These are phyloP conservation scores for Tetrapisispora taiwanensis DNA, from an alignment of 805 yeast species.

Conservation along the genomic window DNA sequence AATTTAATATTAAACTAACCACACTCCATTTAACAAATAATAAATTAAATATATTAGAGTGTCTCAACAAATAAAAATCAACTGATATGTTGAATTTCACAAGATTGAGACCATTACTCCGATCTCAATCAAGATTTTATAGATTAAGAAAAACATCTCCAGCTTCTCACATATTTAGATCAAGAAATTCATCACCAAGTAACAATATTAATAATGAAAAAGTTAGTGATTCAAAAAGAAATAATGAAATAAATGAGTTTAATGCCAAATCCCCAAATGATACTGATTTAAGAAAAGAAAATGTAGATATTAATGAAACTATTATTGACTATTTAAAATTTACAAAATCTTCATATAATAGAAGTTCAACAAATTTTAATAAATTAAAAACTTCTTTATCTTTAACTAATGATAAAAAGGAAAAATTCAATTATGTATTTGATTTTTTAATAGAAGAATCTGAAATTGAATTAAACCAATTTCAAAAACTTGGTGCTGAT, in stretches of 20 bases:
- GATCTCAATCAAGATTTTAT: not conserved
- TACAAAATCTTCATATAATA: slow-evolving; percentile 17
- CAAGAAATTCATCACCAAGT: not conserved
- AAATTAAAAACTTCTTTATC: slow-evolving; percentile 6
- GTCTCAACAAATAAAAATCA: not conserved
- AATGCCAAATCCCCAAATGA: no score
- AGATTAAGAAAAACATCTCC: not conserved
- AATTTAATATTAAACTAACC: no score
- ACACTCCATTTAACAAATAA: no score
- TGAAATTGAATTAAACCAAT: slow-evolving; percentile 16
- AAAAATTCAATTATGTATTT: slow-evolving; percentile 10
- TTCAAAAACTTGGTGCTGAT: slow-evolving; percentile 9
- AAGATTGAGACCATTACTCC: not conserved
- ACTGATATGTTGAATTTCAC: not conserved
- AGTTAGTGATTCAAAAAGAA: not conserved
- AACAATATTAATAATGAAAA: not conserved
- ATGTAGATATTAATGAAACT: slow-evolving; percentile 10
- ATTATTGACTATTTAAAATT: slow-evolving; percentile 18
- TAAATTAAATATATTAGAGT: no score
- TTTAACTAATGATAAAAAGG: slow-evolving; percentile 3
- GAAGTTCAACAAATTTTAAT: slow-evolving; percentile 15
- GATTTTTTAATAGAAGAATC: slow-evolving; percentile 18
- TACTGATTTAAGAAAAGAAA: not conserved
- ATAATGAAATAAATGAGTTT: not conserved
- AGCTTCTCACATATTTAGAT: not conserved